phyloP scores from a whole-genome alignment of 192 early-diverging fungal species.

The Backusella circina region DNA sequence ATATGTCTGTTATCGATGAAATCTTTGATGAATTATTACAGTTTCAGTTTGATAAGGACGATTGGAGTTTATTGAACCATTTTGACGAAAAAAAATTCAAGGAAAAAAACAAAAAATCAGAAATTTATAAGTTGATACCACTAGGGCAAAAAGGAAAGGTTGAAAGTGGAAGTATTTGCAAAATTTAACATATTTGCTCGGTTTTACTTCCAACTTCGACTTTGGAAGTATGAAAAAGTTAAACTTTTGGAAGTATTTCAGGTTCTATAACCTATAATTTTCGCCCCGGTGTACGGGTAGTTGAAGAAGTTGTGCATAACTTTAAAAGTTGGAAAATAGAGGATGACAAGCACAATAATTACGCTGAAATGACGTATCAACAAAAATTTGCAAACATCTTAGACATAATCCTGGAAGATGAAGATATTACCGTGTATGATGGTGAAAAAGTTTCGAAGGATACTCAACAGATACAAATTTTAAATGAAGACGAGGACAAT shows the following conservation, averaged over 20 bases:
- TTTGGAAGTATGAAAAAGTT: too few relatives aligned
- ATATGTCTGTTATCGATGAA: conserved; percentile 10
- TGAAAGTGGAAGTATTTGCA: too few relatives aligned
- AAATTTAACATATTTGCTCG: too few relatives aligned
- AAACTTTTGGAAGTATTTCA: too few relatives aligned
- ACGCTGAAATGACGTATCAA: conserved; percentile 13
- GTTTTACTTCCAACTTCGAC: too few relatives aligned
- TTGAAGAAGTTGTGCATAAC: conserved; percentile 16
- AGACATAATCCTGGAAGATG: conserved; percentile 15
- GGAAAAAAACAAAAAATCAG: conserved; percentile 15
- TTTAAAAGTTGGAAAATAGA: conserved; percentile 16
- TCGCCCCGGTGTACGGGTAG: too few relatives aligned
- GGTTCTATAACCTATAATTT: too few relatives aligned
- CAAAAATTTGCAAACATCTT: conserved; percentile 11
- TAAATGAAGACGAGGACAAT: conserved; percentile 10
- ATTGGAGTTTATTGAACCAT: conserved; percentile 6
- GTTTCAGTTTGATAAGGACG: conserved; percentile 16
- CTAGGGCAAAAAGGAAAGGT: too few relatives aligned
- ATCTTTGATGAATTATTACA: conserved; percentile 13
- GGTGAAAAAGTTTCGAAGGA: conserved; percentile 15
- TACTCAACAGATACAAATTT: too few relatives aligned
- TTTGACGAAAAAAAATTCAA: conserved; percentile 11
- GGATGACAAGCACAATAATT: conserved; percentile 8
- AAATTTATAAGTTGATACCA: conserved; percentile 12
- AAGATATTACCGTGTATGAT: conserved; percentile 11